Evolutionary conservation across 768 basidiomycete species (phyloP).

Genomic region (Russula olivacea): DNA sequence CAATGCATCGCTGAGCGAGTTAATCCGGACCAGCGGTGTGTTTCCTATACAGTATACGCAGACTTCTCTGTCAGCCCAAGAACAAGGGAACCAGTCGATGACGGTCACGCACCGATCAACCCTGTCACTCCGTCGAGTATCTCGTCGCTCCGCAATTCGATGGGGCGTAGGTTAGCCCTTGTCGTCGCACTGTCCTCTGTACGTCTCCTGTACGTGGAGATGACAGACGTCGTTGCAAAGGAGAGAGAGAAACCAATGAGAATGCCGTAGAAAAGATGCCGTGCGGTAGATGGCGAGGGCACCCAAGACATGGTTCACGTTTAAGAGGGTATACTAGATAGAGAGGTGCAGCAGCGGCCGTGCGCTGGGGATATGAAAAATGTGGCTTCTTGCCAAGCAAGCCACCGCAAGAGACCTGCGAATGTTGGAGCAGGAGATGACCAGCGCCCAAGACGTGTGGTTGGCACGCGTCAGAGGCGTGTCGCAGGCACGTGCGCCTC

Average conservation of each 20-base stretch:
- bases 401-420: slow-evolving; percentile 4
- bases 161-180: slow-evolving; percentile 45
- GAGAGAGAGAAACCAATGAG: slow-evolving; percentile 75
- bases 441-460: slow-evolving; percentile 17
- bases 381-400: neutral
- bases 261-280: slow-evolving; percentile 46
- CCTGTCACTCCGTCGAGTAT: slow-evolving; percentile 76
- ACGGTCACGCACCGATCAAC: slow-evolving; percentile 59
- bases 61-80: neutral
- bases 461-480: slow-evolving; percentile 20
- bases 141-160: slow-evolving; percentile 71
- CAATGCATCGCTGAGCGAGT: slow-evolving; percentile 82
- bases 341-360: slow-evolving; percentile 18
- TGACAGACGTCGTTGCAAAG: slow-evolving; percentile 59
- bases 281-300: slow-evolving; percentile 28
- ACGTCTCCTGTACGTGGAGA: slow-evolving; percentile 46
- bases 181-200: slow-evolving; percentile 38
- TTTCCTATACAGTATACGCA: slow-evolving; percentile 55
- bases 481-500: slow-evolving; percentile 9
- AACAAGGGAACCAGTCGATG: neutral
- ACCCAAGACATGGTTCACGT: slow-evolving; percentile 26
- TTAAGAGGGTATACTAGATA: neutral
- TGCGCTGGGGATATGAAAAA: slow-evolving; percentile 10
- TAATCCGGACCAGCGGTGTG: slow-evolving; percentile 88
- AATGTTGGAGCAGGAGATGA: neutral